Evolutionary conservation across 345 rosid genomes (phyloP), one percentile per base, ranked within the genome.

Genomic region (Nephelium lappaceum): DNA sequence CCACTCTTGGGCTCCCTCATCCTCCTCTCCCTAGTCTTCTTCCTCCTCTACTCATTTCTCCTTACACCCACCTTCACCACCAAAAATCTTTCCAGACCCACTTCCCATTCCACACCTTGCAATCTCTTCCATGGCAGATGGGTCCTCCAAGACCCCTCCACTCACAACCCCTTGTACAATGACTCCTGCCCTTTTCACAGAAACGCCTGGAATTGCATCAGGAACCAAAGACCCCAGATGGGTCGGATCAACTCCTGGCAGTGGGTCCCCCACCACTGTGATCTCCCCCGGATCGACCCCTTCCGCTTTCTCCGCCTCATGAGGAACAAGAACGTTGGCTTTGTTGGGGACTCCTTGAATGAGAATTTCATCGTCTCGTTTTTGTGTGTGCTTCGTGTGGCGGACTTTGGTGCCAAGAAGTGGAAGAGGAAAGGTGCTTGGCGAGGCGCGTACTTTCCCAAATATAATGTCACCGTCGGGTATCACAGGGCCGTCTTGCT

Each of bases 351-450:
- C 80, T 94, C 98, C 62, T 78, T 96, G 84, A 96, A 90, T 70
- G 98, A 95, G 89, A 96, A 94, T 64, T 93, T 93, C 63, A 36
- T 96, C 74, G 98, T 92, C 12, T 85, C 98, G 68, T 86, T 93
- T 63, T 64, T 96, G 85, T 94, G 99, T 81, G 76, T 86, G 62
- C 92, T 96, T 81, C 91, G 98, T 79, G 85, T 68, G 66, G 98
- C 91, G 77, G 98, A 96, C 82, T 49, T 47, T 15, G 85, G 86
- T 70, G 93, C 97, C 61, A 87, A 81, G 69, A 94, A 91, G 81
- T 94, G 99, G 97, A 96, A 94, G 84, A 94, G 80, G 88, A 96
- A 87, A 57, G 92, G 94, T 21, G 98, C 99, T 80, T 96, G 98
- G 99, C 89, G 98, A 75, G 99, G 99, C 24, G 97, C 88, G 84